Conservation (phyloP, 78 protist genomes). For the Dictyostelium capitatum region DNA sequence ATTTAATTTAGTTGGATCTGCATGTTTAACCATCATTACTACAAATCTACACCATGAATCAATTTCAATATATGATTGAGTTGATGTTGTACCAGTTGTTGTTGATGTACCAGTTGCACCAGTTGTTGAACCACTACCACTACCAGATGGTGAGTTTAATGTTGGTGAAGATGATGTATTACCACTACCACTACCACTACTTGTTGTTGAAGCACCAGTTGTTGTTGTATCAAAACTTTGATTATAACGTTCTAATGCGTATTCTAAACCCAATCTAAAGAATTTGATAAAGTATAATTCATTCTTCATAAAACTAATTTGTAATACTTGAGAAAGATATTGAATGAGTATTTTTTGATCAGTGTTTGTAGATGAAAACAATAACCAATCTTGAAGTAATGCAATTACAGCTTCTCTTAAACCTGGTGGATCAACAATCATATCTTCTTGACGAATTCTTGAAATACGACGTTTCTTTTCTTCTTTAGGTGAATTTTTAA, state of each 20-base stretch:
- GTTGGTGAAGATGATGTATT: too few species aligned
- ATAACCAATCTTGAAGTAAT: constrained; percentile 60
- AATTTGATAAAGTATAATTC: constrained; percentile 73
- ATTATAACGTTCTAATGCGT: constrained; percentile 28
- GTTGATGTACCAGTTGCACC: not conserved
- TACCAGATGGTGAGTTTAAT: not conserved
- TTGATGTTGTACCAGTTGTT: constrained; percentile 3
- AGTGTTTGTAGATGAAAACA: constrained; percentile 35
- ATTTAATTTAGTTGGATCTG: constrained; percentile 48
- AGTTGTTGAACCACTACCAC: not conserved
- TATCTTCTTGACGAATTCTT: constrained; percentile 61
- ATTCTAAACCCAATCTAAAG: constrained; percentile 65
- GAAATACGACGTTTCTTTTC: constrained; percentile 70
- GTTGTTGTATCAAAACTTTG: not conserved
- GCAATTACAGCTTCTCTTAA: constrained; percentile 53
- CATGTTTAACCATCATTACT: constrained; percentile 88
- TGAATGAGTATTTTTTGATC: constrained; percentile 56
- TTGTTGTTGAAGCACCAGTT: not conserved
- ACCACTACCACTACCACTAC: not conserved
- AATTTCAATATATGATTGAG: constrained; percentile 46
- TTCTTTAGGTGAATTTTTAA: constrained; percentile 52
- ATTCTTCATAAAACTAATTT: constrained; percentile 74
- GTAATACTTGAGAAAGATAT: constrained; percentile 46
- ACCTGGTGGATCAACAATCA: constrained; percentile 68
- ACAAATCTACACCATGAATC: constrained; percentile 92